phyloP scores from a whole-genome alignment of 2,329 filamentous ascomycete species.

The Emmonsia crescens region DNA sequence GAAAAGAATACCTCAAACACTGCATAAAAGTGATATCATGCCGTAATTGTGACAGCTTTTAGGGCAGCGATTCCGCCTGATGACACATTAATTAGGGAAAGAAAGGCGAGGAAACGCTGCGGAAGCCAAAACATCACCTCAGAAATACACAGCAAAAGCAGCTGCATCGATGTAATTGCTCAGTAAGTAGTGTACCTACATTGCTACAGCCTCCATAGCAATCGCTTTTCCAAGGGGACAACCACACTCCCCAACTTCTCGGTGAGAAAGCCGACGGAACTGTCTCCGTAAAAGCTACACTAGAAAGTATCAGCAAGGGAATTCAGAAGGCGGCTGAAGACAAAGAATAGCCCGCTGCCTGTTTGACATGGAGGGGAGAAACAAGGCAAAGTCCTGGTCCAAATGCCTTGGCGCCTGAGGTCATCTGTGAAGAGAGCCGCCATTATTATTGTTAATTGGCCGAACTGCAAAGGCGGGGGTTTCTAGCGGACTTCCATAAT shows the following conservation, averaged over 20 bases:
- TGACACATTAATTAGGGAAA: background rate
- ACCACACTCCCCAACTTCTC: background rate
- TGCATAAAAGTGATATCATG: background rate
- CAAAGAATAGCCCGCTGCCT: background rate
- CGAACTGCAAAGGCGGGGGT: background rate
- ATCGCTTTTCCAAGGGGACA: background rate
- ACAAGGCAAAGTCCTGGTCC: background rate
- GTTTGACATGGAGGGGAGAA: background rate
- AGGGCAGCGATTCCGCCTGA: background rate
- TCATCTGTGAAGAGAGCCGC: background rate
- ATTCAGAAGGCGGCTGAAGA: background rate
- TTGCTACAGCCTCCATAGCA: background rate
- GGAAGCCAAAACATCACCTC: background rate
- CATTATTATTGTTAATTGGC: background rate
- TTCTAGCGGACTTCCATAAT: slow-evolving; percentile 2
- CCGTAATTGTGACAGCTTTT: background rate
- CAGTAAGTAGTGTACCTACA: background rate
- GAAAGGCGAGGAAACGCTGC: background rate
- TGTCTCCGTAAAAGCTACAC: background rate
- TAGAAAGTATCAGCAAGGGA: background rate
- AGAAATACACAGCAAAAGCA: background rate
- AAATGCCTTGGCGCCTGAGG: background rate
- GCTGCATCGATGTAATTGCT: background rate
- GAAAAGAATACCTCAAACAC: background rate
- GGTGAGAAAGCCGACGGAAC: background rate